Percentiles rank a stretch among this genome's conserved stretches.
These are phyloP conservation scores for Parafenestella ontariensis DNA, from an alignment of 2,329 filamentous ascomycete species.

Conservation along the genomic window DNA sequence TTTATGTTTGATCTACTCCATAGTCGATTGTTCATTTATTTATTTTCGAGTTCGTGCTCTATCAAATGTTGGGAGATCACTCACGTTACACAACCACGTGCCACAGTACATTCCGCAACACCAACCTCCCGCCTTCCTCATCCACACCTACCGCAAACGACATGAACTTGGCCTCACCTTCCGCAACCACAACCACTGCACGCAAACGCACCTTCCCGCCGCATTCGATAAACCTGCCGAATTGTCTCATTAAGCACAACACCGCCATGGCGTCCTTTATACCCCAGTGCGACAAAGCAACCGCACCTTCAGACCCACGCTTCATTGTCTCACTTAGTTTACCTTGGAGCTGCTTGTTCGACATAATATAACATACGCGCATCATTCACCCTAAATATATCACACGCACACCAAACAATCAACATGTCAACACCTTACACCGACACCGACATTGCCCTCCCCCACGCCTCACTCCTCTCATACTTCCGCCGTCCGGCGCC, in stretches of 20 bases:
- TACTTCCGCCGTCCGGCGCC: conserved; percentile 14
- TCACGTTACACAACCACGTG: conserved; percentile 7
- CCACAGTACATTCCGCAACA: conserved; percentile 9
- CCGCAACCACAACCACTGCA: conserved; percentile 11
- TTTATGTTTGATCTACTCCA: not conserved
- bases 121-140: conserved; percentile 3
- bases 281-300: not conserved
- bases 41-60: too few species aligned
- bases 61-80: not conserved
- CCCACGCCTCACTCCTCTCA: conserved; percentile 18
- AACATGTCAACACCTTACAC: conserved; percentile 6
- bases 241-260: not conserved
- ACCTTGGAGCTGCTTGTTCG: conserved; percentile 6
- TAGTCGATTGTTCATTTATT: too few species aligned
- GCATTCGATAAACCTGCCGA: conserved; percentile 6
- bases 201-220: conserved; percentile 8
- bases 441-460: conserved; percentile 13
- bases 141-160: conserved; percentile 12
- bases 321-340: not conserved
- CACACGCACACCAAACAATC: not conserved
- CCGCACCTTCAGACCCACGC: not conserved
- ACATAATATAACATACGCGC: conserved; percentile 5
- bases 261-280: not conserved
- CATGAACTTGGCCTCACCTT: conserved; percentile 2
- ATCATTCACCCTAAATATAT: not conserved